Evolutionary conservation across 140 eudicot species (phyloP).

Genomic region (Oenanthe javanica): DNA sequence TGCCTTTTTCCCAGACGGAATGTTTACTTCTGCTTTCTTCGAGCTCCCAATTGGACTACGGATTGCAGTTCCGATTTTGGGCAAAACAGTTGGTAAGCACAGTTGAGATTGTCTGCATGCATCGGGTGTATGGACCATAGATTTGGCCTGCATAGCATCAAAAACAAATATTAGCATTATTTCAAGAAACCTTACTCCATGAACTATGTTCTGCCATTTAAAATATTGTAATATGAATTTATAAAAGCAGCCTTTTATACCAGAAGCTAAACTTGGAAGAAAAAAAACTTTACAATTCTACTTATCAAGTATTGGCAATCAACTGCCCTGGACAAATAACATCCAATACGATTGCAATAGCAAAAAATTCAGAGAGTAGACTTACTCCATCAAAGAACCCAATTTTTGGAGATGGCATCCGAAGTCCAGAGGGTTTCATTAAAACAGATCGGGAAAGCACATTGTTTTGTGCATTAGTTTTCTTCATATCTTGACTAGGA

Average conservation of each 20-base stretch:
- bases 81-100: slow-evolving; percentile 25
- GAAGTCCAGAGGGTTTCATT: slow-evolving; percentile 68
- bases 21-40: slow-evolving; percentile 34
- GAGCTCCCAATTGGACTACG: slow-evolving; percentile 29
- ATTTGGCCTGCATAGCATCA: slow-evolving; percentile 21
- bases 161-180: neutral
- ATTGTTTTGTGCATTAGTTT: slow-evolving; percentile 26
- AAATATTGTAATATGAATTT: neutral
- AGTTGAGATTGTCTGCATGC: slow-evolving; percentile 31
- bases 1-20: slow-evolving; percentile 25
- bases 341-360: neutral
- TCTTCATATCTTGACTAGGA: slow-evolving; percentile 14
- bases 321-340: neutral
- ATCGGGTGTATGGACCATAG: slow-evolving; percentile 46
- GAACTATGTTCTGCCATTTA: neutral
- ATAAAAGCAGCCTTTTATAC: neutral
- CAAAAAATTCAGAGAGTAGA: slow-evolving; percentile 16
- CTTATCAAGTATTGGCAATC: neutral
- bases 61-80: slow-evolving; percentile 29
- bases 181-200: neutral
- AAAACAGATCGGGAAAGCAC: slow-evolving; percentile 38
- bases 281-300: neutral
- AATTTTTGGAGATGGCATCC: slow-evolving; percentile 93
- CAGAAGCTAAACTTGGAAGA: slow-evolving; percentile 4
- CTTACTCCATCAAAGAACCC: slow-evolving; percentile 97